A percentile compares a stretch with the other conserved stretches of the same genome.
phyloP scores from a whole-genome alignment of 164 flowering plant genomes.

The Stephania yunnanensis region DNA sequence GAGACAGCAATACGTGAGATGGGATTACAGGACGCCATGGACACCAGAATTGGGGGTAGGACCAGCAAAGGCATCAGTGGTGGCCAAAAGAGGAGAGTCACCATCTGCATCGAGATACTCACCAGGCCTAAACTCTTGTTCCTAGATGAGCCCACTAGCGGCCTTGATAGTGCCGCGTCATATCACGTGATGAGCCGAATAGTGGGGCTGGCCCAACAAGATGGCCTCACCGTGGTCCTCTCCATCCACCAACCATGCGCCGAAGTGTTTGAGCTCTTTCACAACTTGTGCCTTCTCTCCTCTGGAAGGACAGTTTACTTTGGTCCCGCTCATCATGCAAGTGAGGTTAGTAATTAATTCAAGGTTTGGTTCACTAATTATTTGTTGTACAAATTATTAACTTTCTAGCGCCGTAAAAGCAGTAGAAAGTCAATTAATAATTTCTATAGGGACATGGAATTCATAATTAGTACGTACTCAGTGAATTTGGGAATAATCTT shows the following conservation, averaged over 20 bases:
- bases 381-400: no score
- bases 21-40: slow-evolving; percentile 51
- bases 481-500: no score
- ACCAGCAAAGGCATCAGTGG: slow-evolving; percentile 49
- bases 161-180: slow-evolving; percentile 69
- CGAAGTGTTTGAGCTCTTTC: slow-evolving; percentile 54
- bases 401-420: no score
- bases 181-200: slow-evolving; percentile 43
- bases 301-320: slow-evolving; percentile 56
- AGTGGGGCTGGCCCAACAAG: slow-evolving; percentile 21
- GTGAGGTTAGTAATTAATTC: slow-evolving; percentile 25
- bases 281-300: slow-evolving; percentile 55
- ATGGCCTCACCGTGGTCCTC: slow-evolving; percentile 45
- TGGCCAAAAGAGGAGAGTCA: slow-evolving; percentile 59
- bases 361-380: no score
- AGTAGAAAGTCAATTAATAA: no score
- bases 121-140: slow-evolving; percentile 50
- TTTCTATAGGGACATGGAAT: no score
- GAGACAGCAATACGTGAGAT: slow-evolving; percentile 47
- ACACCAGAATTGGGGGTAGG: slow-evolving; percentile 57
- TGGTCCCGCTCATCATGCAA: slow-evolving; percentile 40
- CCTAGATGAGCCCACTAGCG: slow-evolving; percentile 71
- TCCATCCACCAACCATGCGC: slow-evolving; percentile 77
- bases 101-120: slow-evolving; percentile 55
- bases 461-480: not conserved